These are phyloP conservation scores for Trichoderma sp. DNA, from an alignment of 2,329 filamentous ascomycete genomes.

Conservation along the genomic window DNA sequence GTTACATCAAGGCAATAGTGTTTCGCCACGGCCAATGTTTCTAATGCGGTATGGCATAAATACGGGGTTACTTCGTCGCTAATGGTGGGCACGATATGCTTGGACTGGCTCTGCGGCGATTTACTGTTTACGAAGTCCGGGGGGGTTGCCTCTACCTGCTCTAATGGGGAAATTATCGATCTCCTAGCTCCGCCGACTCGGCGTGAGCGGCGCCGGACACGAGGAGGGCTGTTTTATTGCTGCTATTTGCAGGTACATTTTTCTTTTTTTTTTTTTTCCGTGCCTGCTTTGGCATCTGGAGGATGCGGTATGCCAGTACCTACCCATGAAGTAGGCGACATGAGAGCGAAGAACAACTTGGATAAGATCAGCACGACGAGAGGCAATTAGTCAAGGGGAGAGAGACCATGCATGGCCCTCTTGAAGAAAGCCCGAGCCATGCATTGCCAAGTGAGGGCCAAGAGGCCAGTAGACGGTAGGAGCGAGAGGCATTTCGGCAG, in stretches of 20 bases:
- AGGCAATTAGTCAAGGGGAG: not conserved
- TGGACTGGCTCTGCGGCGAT: not conserved
- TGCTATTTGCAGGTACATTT: not conserved
- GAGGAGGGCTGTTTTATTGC: not conserved
- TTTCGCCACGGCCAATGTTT: not conserved
- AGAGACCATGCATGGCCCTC: not conserved
- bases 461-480: not conserved
- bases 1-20: not conserved
- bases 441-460: not conserved
- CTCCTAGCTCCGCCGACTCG: not conserved
- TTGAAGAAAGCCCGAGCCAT: not conserved
- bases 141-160: not conserved
- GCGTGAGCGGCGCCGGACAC: not conserved
- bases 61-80: slow-evolving; percentile 13
- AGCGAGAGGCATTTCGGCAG: not conserved
- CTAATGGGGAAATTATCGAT: not conserved
- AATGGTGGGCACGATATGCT: not conserved
- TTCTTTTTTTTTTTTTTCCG: not conserved
- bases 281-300: not conserved
- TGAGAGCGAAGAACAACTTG: not conserved
- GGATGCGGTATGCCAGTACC: not conserved
- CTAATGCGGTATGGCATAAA: not conserved
- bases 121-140: not conserved
- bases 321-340: not conserved
- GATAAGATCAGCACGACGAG: not conserved